Evolutionary conservation across 2,329 filamentous ascomycete species (phyloP), one percentile per base, ranked within the genome.

Genomic region (Dendryphion nanum): DNA sequence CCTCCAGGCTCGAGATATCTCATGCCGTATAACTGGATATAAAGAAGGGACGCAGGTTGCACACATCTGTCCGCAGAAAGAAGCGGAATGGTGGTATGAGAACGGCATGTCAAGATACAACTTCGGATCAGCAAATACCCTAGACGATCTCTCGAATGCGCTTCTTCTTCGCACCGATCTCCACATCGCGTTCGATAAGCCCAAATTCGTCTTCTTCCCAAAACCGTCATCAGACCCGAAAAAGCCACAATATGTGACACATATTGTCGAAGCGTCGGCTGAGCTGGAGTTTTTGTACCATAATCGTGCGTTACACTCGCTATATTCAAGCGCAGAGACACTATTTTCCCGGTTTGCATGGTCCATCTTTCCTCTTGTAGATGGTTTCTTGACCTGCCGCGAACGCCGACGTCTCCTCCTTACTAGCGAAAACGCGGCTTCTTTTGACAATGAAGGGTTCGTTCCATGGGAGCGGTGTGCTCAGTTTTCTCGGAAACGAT

Each of bases 141-240:
- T 45, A 18, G 36, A 51, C 33, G 45, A 51, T 37, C 15, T 37
- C 8, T 36, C 35, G 8, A 52, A 51, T 31, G 38, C 42, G 6
- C 20, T 52, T 13, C 38, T 50, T 23, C 43, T 52, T 30, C 45
- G 40, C 16, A 24, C 37, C 16, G 43, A 49, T 32, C 48, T 52
- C 13, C 49, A 51, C 30, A 42, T 40, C 19, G 47, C 38, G 19
- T 52, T 51, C 24, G 49, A 52, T 34, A 40, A 34, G 26, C 30
- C 23, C 20, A 41, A 39, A 18, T 50, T 50, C 33, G 47, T 46
- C 47, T 50, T 51, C 28, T 38, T 48, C 15, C 47, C 48, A 10
- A 51, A 51, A 34, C 39, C 28, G 16, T 38, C 35, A 6, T 36
- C 36, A 15, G 30, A 39, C n/a, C 7, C 16, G 23, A 20, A 15